phyloP scores from a whole-genome alignment of 2,329 filamentous ascomycete species.

The Fusarium liriodendri region DNA sequence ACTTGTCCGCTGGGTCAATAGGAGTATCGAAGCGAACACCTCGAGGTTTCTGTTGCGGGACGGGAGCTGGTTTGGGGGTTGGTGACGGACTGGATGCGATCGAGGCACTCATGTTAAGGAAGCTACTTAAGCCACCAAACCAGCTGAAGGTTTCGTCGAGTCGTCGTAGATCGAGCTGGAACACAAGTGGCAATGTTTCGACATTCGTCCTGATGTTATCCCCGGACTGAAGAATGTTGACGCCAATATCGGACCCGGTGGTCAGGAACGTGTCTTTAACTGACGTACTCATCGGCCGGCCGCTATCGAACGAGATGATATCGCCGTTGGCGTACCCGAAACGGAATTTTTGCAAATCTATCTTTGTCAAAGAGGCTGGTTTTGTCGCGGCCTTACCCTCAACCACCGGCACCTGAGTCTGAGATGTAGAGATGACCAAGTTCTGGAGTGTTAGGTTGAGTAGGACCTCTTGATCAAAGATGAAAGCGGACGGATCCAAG shows the following conservation, averaged over 20 bases:
- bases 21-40: constrained; percentile 70
- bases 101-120: constrained; percentile 88
- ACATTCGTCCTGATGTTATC: constrained; percentile 68
- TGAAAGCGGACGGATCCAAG: constrained; percentile 53
- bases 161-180: constrained; percentile 81
- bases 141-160: constrained; percentile 89
- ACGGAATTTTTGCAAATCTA: constrained; percentile 67
- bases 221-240: constrained; percentile 61
- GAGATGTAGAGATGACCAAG: constrained; percentile 48
- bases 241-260: constrained; percentile 67
- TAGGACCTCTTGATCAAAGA: constrained; percentile 62
- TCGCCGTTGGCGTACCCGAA: constrained; percentile 73
- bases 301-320: constrained; percentile 72
- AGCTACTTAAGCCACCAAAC: constrained; percentile 91
- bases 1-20: constrained; percentile 60
- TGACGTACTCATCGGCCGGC: constrained; percentile 68
- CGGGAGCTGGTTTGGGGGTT: constrained; percentile 50
- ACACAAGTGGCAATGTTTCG: constrained; percentile 79
- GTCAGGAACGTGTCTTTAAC: constrained; percentile 68
- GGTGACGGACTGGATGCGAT: constrained; percentile 78
- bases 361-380: constrained; percentile 45
- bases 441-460: constrained; percentile 62
- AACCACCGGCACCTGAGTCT: constrained; percentile 26
- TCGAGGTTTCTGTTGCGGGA: constrained; percentile 59
- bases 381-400: constrained; percentile 43